Evolutionary conservation across 305 asterid species (phyloP).

Genomic region (Euphrasia arctica): DNA sequence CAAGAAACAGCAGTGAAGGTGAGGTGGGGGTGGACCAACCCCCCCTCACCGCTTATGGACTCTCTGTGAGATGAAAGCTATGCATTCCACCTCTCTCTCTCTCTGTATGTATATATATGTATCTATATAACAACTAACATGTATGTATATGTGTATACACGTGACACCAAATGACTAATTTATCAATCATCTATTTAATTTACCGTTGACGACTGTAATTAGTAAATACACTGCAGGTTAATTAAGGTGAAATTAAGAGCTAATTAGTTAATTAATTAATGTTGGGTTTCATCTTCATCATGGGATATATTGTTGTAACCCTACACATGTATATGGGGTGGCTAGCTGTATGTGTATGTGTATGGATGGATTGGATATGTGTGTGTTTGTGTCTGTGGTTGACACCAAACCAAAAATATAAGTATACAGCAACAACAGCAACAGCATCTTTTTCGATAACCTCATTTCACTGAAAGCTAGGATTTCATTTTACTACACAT

Average conservation of each 20-base stretch:
- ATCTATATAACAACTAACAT: background rate
- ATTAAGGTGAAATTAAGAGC: too few species aligned
- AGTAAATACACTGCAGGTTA: too few species aligned
- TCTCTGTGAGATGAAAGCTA: conserved; percentile 47
- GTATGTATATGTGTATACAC: background rate
- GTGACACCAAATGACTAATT: background rate
- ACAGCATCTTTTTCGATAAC: conserved; percentile 45
- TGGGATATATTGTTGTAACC: background rate
- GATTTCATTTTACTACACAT: conserved; percentile 8
- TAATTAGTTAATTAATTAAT: too few species aligned
- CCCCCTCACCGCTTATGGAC: conserved; percentile 58
- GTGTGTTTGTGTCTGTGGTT: conserved; percentile 39
- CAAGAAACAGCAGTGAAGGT: conserved; percentile 29
- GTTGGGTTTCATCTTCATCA: too few species aligned
- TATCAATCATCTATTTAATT: too few species aligned
- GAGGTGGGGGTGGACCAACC: conserved; percentile 28
- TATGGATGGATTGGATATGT: conserved; percentile 20
- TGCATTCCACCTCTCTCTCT: conserved; percentile 27
- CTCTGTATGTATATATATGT: background rate
- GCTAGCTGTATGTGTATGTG: too few species aligned
- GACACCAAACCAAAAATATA: conserved; percentile 34
- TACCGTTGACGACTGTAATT: too few species aligned
- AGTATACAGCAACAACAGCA: background rate
- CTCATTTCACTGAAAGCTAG: conserved; percentile 56
- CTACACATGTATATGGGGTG: background rate